Evolutionary conservation across 768 basidiomycete species (phyloP), one percentile per base, ranked within the genome.

Genomic region (Mycena latifolia): DNA sequence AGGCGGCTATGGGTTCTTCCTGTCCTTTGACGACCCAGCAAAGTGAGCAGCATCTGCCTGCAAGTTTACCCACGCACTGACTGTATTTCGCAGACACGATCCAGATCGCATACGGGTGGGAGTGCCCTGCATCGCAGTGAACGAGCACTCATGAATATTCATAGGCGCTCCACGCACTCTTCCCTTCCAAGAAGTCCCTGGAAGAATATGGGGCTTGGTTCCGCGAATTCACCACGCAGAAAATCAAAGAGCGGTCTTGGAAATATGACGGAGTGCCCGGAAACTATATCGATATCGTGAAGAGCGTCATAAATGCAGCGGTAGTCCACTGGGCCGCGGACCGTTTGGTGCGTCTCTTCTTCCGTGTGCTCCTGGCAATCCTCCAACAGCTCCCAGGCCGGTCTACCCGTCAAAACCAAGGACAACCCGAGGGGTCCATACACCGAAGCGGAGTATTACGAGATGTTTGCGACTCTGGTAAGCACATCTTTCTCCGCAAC

Each of bases 301-400:
- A 76, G 41, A 78, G 82, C 56, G 82, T 85, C 7, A 74, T 82
- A 72, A 83, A 83, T 62, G 70, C 79, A 10, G 71, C 77, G 20
- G 69, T 76, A 10, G 75, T 81, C 7, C 76, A 79, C 43, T 85
- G 83, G 83, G 80, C 79, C 9, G 76, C 81, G 8, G 77, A 80
- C 63, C 65, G 72, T 46, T 57, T 84, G 33, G 81, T 82, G 52
- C 11, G 78, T 68, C 22, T 31, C 7, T 43, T 18, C 27, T 28
- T n/a, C n/a, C 20, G 9, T 20, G 12, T 33, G 33, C 41, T 11
- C 6, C 8, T 22, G 45, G 17, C 2, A 25, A 25, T 25, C 24
- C 4, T 24, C 24, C 25, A 7, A 41, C 24, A 10, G 35, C 39
- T 20, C 61, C 35, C 37, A 81, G 80, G 74, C 77, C 43, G 82